phyloP scores from a whole-genome alignment of 192 early-diverging fungal species.

The Coemansia sp. region DNA sequence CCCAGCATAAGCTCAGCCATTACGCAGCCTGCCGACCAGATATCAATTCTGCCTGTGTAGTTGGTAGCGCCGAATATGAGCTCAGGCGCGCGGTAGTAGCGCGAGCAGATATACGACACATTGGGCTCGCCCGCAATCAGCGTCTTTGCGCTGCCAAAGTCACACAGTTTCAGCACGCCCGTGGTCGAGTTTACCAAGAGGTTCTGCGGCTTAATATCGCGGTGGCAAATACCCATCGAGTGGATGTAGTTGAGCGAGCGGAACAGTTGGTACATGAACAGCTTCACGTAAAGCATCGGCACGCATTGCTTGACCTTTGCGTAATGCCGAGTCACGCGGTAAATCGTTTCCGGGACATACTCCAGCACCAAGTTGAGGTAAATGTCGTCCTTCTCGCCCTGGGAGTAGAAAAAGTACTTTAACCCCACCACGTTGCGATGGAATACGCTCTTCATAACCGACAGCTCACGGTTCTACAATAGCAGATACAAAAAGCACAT shows the following conservation, averaged over 20 bases:
- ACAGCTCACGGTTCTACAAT: conserved; percentile 56
- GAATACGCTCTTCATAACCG: conserved; percentile 80
- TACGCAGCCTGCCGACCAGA: conserved; percentile 96
- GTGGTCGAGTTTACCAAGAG: conserved; percentile 84
- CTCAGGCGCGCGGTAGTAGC: conserved; percentile 97
- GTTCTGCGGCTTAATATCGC: conserved; percentile 99
- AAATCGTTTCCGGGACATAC: conserved; percentile 96
- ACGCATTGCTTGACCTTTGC: conserved; percentile 91
- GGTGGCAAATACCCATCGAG: conserved; percentile 95
- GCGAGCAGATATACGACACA: conserved; percentile 97
- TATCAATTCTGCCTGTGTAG: conserved; percentile 87
- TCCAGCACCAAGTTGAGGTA: conserved; percentile 96
- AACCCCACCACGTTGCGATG: conserved; percentile 94
- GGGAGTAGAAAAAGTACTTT: conserved; percentile 92
- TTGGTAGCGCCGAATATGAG: conserved; percentile 95
- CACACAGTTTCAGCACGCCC: conserved; percentile 96
- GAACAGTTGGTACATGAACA: conserved; percentile 99
- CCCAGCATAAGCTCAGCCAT: conserved; percentile 95
- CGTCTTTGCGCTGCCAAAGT: conserved; percentile 98
- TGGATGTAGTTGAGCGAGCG: conserved; percentile 96
- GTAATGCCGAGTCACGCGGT: conserved; percentile 88
- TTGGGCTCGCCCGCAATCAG: conserved; percentile 95
- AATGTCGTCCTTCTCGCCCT: conserved; percentile 92
- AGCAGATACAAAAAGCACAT: background rate
- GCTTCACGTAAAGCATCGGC: conserved; percentile 93